Evolutionary conservation across 2,329 filamentous ascomycete species (phyloP), one percentile per base, ranked within the genome.

Genomic region (Fusarium caatingaense): DNA sequence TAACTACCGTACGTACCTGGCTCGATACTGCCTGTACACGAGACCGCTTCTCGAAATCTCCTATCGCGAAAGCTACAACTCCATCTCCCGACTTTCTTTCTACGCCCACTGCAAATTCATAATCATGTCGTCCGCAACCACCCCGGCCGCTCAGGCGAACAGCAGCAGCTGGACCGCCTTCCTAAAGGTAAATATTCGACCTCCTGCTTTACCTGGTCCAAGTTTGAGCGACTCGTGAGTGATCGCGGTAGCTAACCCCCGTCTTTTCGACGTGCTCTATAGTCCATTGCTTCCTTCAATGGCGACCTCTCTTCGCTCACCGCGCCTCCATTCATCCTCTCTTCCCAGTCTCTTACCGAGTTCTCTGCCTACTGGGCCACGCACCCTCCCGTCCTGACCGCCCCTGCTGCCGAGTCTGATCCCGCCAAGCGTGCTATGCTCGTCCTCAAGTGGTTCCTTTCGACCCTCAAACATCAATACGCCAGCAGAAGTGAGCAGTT

Each of bases 381-480:
- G 73, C 91, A 94, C 76, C 92, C 92, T 6, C 81, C 84, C 20
- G 82, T 97, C 65, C 92, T 98, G 73, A 89, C 93, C 64, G 94
- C 94, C 15, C 93, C 95, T 5, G 92, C 93, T 50, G 86, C 87
- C 61, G 94, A 97, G 79, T 75, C 89, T 55, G 92, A 97, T 78
- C 88, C 94, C 1, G 89, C 92, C 75, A 96, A 93, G 84, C 90
- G 95, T 66, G 91, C 93, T 21, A 82, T 97, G 72, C 85, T 95
- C 34, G 95, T 98, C n/a, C 84, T 98, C 74, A 97, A 95, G 81
- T 98, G 95, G 95, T 98, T 98, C 83, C 83, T 98, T 58, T 94
- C 90, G 76, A 97, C 94, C 6, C 85, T 98, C 55, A 97, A 96
- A 83, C 93, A 97, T 81, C 93, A 97, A 79, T 90, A 91, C 76